A percentile compares a stretch with the other conserved stretches of the same genome.
Conservation (phyloP, 768 basidiomycete genomes). For the Lactarius psammicola region DNA sequence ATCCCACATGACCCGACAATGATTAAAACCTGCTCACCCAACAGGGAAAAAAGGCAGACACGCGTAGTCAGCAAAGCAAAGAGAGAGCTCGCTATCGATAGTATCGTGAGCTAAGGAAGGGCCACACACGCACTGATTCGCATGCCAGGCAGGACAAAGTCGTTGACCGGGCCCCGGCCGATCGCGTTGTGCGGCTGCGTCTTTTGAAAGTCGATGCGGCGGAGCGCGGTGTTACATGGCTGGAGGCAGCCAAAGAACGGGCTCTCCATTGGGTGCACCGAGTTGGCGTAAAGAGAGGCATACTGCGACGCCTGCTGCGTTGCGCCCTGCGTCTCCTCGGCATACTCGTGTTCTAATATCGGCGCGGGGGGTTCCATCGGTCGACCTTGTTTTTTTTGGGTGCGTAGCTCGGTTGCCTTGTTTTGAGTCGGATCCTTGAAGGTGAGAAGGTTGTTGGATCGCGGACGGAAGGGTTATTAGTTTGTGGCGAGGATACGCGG, state of each 20-base stretch:
- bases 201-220: constrained; percentile 26
- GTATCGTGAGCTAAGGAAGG: background rate
- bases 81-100: background rate
- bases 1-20: constrained; percentile 61
- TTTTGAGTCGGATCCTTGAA: background rate
- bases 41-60: constrained; percentile 30
- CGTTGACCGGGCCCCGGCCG: constrained; percentile 33
- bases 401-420: background rate
- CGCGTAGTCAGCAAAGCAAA: background rate
- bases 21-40: constrained; percentile 46
- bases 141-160: constrained; percentile 63
- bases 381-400: background rate
- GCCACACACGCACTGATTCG: constrained; percentile 61
- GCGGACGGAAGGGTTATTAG: background rate
- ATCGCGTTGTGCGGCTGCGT: constrained; percentile 7
- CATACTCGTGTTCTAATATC: constrained; percentile 5
- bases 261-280: constrained; percentile 16
- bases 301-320: constrained; percentile 26
- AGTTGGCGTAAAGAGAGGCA: background rate
- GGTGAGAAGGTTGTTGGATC: background rate
- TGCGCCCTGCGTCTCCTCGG: constrained; percentile 23
- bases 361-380: background rate
- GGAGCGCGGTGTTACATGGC: constrained; percentile 16
- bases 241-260: constrained; percentile 24
- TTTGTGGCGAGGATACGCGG: constrained; percentile 17